Evolutionary conservation across 805 yeast genomes (phyloP), one percentile per base, ranked within the genome.

Genomic region (Monosporozyma unispora): DNA sequence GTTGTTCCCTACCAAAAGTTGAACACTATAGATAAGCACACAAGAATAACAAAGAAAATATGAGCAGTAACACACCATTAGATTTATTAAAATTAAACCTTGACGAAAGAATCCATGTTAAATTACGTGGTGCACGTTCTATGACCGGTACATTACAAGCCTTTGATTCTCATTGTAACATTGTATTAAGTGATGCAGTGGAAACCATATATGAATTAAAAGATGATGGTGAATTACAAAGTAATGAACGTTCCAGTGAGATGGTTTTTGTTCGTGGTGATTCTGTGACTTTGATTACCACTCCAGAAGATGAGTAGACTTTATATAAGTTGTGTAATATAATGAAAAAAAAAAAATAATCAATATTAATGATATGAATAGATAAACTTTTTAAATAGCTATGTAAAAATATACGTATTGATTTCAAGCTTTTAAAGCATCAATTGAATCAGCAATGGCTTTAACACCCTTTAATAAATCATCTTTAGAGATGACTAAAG

Each of bases 251-350:
- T 61, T 75, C 76, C 53, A 77, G 88, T 16, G 96, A 87, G 49
- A 87, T 93, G 89, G 81, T 93, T 41, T 91, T 91, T 69, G 90
- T 93, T 14, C 82, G 99, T 71, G 99, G 99, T n/a, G 99, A 93
- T 69, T 82, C 95, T 2, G 98, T 93, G 42, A 87, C 95, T 46
- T 75, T 90, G 57, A 82, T 93, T 48, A 81, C 84, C 48, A 74
- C 82, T 4, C 70, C 74, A 21, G 66, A 62, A 11, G 64, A 57
- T 43, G 56, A 57, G 14, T 38, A 25, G 29, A 3, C 4, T 39
- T 19, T 41, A 27, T 41, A 40, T 47, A 14, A 18, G 19, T n/a
- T 31, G 5, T 33, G 23, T 18, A 45, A 23, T 44, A n/a, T 31
- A 29, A 44, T 8, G 16, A 11, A 31, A 21, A 38, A 44, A 18